Percentiles rank a stretch among this genome's conserved stretches.
Conservation (phyloP, 441 rosid species). For the Adansonia madagascariensis region DNA sequence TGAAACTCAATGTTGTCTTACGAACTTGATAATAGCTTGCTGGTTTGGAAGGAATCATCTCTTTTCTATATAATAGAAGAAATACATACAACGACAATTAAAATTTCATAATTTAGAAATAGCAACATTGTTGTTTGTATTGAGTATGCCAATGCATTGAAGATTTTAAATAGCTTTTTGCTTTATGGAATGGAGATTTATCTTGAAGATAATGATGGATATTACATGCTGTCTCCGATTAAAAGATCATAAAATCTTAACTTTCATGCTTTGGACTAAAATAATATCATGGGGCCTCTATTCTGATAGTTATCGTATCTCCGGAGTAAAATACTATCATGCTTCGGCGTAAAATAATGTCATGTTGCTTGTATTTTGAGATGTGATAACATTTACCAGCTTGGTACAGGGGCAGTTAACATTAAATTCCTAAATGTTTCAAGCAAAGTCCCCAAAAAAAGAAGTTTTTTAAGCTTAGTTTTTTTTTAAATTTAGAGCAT, state of each 20-base stretch:
- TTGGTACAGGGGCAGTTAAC: not conserved
- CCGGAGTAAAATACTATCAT: not conserved
- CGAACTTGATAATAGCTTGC: not conserved
- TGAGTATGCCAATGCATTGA: not conserved
- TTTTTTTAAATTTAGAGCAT: not conserved
- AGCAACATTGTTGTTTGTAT: not conserved
- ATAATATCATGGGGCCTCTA: not conserved
- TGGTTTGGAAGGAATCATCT: conserved; percentile 13
- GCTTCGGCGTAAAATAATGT: not conserved
- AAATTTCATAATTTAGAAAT: conserved; percentile 3
- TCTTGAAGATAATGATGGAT: not conserved
- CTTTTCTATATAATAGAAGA: not conserved
- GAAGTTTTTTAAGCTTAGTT: not conserved
- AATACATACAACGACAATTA: not conserved
- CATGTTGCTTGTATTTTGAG: conserved; percentile 5
- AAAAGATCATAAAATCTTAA: conserved; percentile 1
- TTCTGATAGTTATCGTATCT: not conserved
- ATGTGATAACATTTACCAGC: not conserved
- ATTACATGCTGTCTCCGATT: not conserved
- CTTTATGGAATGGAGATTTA: conserved; percentile 5
- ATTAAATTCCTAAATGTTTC: not conserved
- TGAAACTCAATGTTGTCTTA: not conserved
- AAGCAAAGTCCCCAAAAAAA: not conserved
- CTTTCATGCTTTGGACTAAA: not conserved
- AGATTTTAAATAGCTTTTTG: not conserved